Percentiles rank a stretch among this genome's conserved stretches.
These are phyloP conservation scores for Trypanosoma conorhini DNA, from an alignment of 208 protist species.

Conservation along the genomic window DNA sequence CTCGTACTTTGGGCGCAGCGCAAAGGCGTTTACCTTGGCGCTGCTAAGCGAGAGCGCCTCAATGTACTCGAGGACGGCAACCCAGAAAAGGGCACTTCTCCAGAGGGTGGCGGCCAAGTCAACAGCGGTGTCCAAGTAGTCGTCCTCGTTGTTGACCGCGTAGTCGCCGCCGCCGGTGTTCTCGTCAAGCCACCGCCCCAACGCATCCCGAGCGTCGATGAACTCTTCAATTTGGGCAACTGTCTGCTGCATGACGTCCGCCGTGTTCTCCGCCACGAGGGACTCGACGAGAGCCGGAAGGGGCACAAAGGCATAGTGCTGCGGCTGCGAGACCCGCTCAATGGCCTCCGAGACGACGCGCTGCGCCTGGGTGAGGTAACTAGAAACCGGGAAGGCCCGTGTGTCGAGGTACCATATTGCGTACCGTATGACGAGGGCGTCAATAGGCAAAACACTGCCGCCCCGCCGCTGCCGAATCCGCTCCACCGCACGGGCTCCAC, in stretches of 20 bases:
- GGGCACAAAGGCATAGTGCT: slow-evolving; percentile 40
- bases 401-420: slow-evolving; percentile 72
- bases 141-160: slow-evolving; percentile 20
- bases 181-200: slow-evolving; percentile 38
- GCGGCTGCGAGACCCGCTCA: slow-evolving; percentile 61
- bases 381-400: slow-evolving; percentile 34
- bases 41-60: slow-evolving; percentile 61
- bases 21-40: slow-evolving; percentile 54
- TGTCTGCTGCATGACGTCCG: slow-evolving; percentile 61
- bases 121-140: slow-evolving; percentile 10
- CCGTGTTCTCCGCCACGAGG: slow-evolving; percentile 74
- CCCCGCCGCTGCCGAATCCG: slow-evolving; percentile 34
- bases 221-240: slow-evolving; percentile 74
- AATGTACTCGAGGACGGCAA: slow-evolving; percentile 66
- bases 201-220: slow-evolving; percentile 55
- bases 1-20: slow-evolving; percentile 72
- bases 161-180: slow-evolving; percentile 25
- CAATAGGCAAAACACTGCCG: slow-evolving; percentile 55
- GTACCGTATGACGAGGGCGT: slow-evolving; percentile 74
- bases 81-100: slow-evolving; percentile 66
- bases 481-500: slow-evolving; percentile 14
- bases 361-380: slow-evolving; percentile 75
- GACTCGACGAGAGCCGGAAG: slow-evolving; percentile 71
- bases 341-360: slow-evolving; percentile 58
- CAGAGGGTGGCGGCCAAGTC: slow-evolving; percentile 28